phyloP scores from a whole-genome alignment of 2,329 filamentous ascomycete species.

The Teratosphaeria viscida region DNA sequence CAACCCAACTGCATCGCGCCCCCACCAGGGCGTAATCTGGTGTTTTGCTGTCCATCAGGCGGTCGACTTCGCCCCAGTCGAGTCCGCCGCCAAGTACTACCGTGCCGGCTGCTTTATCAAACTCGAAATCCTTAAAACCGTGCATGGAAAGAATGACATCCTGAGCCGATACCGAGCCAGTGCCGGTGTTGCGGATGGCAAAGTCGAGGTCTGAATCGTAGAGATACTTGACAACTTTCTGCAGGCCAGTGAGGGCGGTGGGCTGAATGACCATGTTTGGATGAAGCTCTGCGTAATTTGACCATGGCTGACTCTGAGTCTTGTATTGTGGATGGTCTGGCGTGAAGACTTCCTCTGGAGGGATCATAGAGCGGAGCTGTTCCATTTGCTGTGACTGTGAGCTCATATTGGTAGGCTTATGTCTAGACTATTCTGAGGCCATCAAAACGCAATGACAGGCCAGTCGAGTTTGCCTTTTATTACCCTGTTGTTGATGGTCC shows the following conservation, averaged over 20 bases:
- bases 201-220: slow-evolving; percentile 28
- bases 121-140: slow-evolving; percentile 29
- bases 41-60: slow-evolving; percentile 24
- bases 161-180: slow-evolving; percentile 26
- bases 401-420: background rate
- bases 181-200: slow-evolving; percentile 28
- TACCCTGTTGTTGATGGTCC: too few species aligned
- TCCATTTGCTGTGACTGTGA: background rate
- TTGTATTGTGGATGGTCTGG: slow-evolving; percentile 7
- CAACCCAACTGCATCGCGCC: slow-evolving; percentile 29
- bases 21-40: slow-evolving; percentile 28
- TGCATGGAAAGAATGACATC: slow-evolving; percentile 30
- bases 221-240: slow-evolving; percentile 24
- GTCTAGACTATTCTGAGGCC: too few species aligned
- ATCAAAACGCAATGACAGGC: too few species aligned
- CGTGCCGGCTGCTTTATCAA: slow-evolving; percentile 22
- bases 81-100: slow-evolving; percentile 29
- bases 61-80: slow-evolving; percentile 29
- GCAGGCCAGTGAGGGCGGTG: slow-evolving; percentile 18
- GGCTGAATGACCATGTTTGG: slow-evolving; percentile 28
- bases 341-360: slow-evolving; percentile 5
- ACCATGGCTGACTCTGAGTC: slow-evolving; percentile 20
- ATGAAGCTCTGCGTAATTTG: slow-evolving; percentile 23
- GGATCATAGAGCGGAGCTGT: background rate
- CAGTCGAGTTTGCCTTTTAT: too few species aligned